Evolutionary conservation across 2,329 filamentous ascomycete genomes (phyloP), one percentile per base, ranked within the genome.

Genomic region (Raffaelea arxii): DNA sequence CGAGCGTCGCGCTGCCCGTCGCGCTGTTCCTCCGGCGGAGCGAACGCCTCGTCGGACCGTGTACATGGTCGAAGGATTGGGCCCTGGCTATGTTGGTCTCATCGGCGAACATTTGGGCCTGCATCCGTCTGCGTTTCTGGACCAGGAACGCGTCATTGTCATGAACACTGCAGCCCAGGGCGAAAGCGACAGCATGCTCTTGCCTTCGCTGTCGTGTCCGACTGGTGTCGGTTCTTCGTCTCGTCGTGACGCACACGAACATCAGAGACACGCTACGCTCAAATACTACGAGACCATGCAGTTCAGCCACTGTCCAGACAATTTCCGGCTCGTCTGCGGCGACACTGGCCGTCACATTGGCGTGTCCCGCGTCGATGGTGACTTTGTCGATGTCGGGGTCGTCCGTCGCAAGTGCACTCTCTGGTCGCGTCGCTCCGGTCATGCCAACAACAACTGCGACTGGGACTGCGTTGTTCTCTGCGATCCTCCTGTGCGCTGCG

Each of bases 61-160:
- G n/a, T 56, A 53, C 43, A 49, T 58, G 22, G 25, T 55, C n/a
- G 56, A 58, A 24, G 54, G 53, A 1, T 39, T 58, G 11, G 52
- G 52, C 9, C 55, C 54, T 2, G 49, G 47, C 11, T 55, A 54
- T 45, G 51, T 53, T 11, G 41, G 44, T 11, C 42, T 54, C 1
- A 36, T 58, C 19, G 55, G 56, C 3, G 41, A 45, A 2, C 52
- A 50, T 11, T 55, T 58, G 36, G 44, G 43, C 6, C 40, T 58
- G 12, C 56, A 57, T 21, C 56, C 55, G 9, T 54, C 55, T 1
- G 25, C 54, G 21, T 58, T 58, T 37, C 46, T 58, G 11, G 55
- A 58, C 43, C 55, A 58, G 11, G 55, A 58, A 41, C 53, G 56
- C 12, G 50, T 58, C 6, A 49, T 55, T n/a, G 55, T 54, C 37